Evolutionary conservation across 2,329 filamentous ascomycete species (phyloP).

Genomic region (Diaporthe sp.): DNA sequence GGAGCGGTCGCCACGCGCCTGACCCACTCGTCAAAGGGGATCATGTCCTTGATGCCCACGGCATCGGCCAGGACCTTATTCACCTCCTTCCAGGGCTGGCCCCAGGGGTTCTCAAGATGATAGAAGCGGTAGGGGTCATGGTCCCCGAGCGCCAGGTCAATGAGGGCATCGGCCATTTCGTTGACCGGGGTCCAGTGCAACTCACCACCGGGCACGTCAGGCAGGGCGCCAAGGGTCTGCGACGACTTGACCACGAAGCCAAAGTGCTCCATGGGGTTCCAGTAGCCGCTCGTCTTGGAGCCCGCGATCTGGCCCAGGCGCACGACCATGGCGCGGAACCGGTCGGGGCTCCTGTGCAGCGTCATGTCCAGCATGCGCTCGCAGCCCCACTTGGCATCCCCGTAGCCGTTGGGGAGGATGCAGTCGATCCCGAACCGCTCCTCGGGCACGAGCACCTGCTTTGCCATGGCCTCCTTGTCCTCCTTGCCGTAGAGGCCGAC

Average conservation of each 20-base stretch:
- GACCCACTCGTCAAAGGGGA: background rate
- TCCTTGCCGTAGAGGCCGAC: slow-evolving; percentile 44
- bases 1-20: background rate
- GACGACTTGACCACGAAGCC: slow-evolving; percentile 60
- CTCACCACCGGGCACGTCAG: slow-evolving; percentile 49
- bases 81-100: slow-evolving; percentile 15
- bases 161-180: slow-evolving; percentile 40
- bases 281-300: slow-evolving; percentile 58
- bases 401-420: slow-evolving; percentile 58
- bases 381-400: slow-evolving; percentile 62
- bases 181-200: slow-evolving; percentile 60
- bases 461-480: background rate
- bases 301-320: slow-evolving; percentile 65
- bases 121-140: slow-evolving; percentile 12
- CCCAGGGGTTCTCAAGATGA: slow-evolving; percentile 24
- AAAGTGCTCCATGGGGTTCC: slow-evolving; percentile 65
- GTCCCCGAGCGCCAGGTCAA: slow-evolving; percentile 39
- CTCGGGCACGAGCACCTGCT: slow-evolving; percentile 51
- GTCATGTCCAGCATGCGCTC: slow-evolving; percentile 61
- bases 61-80: background rate
- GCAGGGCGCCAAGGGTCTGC: slow-evolving; percentile 54
- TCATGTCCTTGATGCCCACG: background rate
- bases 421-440: slow-evolving; percentile 49
- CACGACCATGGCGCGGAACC: slow-evolving; percentile 54
- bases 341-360: slow-evolving; percentile 50